Evolutionary conservation across 345 rosid species (phyloP), one percentile per base, ranked within the genome.

Genomic region (Heritiera littoralis): DNA sequence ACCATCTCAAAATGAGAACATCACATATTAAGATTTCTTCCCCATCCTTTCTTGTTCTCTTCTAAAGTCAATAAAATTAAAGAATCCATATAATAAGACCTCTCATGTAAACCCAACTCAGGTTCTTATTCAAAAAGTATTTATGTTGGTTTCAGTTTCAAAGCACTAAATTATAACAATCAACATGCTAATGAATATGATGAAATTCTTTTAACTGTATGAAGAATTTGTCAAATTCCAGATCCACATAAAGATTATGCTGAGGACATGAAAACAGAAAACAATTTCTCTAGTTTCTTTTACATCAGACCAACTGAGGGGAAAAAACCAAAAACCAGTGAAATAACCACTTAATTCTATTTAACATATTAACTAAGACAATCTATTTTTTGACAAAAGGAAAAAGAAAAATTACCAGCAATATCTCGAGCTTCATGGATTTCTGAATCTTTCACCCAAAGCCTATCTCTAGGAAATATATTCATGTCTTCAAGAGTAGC

Each of bases 361-460:
- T 28, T 0, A 48, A 28, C 18, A n/a, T 6, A n/a, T n/a, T n/a
- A 30, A 28, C 56, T 52, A 52, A 1, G 52, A 43, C 14, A 67
- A 9, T 67, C 28, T 23, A 41, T 45, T 43, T 67, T 18, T 2
- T 20, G 3, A 48, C 11, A 59, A 65, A 4, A 9, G 28, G n/a
- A 54, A 79, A 74, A 18, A 67, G n/a, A 23, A 41, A 65, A 64
- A 49, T 88, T 91, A 96, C 99, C 99, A 79, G 99, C 97, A 84
- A 96, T 96, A 80, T 96, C 99, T 9, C 99, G 92, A 83, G 92
- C 90, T 81, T 92, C 99, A 70, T 96, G 97, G 54, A 92, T 84
- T 88, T 96, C 97, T 6, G 97, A 88, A 87, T 96, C 99, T 86
- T 90, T 90, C 82, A 93, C 98, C 99, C 99, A 96, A 65, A 96